phyloP scores from a whole-genome alignment of 495 filamentous ascomycete genomes.

The Lophiotrema nucula region DNA sequence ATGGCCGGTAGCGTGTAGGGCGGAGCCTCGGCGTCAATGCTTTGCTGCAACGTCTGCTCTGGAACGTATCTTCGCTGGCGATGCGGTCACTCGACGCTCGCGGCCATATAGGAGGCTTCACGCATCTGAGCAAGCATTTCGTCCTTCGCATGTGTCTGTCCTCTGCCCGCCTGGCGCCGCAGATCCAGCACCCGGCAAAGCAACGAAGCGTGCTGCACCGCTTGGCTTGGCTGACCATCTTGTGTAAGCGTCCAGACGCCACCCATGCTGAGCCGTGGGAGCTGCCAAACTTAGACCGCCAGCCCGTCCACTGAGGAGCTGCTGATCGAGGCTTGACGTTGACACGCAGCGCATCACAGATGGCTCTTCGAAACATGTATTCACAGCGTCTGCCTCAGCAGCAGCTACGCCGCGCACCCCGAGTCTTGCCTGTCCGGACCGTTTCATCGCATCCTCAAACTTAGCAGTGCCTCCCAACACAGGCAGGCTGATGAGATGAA shows the following conservation, averaged over 20 bases:
- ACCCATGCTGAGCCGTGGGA: neutral
- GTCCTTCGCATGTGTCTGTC: neutral
- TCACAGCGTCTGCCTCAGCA: neutral
- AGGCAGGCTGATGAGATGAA: too few species aligned
- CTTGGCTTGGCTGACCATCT: neutral
- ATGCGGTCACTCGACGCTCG: neutral
- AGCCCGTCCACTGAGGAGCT: too few species aligned
- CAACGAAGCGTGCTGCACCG: neutral
- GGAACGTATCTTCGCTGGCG: neutral
- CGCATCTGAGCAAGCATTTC: too few species aligned
- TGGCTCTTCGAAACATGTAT: neutral
- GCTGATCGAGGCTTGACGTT: conserved; percentile 8
- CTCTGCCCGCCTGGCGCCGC: too few species aligned
- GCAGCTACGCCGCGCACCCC: too few species aligned
- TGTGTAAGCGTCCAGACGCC: neutral
- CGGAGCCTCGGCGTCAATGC: neutral
- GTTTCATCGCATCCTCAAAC: too few species aligned
- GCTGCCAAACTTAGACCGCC: conserved; percentile 18
- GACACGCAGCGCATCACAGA: neutral
- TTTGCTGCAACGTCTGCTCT: neutral
- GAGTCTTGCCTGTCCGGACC: too few species aligned
- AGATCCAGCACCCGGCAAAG: neutral
- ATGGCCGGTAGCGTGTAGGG: neutral
- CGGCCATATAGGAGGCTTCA: too few species aligned
- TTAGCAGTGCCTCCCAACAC: too few species aligned